Evolutionary conservation across 495 filamentous ascomycete genomes (phyloP).

Genomic region (Aspergillus biplanus): DNA sequence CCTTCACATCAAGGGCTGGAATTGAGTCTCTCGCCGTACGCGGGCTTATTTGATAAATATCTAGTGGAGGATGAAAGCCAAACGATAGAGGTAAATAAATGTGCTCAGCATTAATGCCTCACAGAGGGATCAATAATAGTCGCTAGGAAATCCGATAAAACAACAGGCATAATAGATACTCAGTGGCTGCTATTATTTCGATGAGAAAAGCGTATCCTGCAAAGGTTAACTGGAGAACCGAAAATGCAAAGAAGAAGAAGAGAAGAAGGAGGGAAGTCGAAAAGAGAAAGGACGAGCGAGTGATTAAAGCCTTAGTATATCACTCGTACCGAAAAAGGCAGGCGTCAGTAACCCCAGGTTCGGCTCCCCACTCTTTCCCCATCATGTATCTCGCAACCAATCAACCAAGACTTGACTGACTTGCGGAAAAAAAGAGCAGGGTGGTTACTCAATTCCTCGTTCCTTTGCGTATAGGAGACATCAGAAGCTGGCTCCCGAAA

Average conservation of each 20-base stretch:
- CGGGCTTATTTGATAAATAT: not conserved
- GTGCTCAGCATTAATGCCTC: too few relatives aligned
- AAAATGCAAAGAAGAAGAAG: not conserved
- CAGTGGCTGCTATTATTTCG: too few relatives aligned
- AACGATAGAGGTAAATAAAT: not conserved
- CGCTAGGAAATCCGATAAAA: too few relatives aligned
- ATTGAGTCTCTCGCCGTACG: not conserved
- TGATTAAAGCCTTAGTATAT: conserved; percentile 2
- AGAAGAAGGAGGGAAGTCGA: conserved; percentile 1
- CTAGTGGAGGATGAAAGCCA: not conserved
- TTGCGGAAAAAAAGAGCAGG: too few relatives aligned
- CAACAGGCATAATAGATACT: too few relatives aligned
- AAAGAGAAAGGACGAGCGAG: conserved; percentile 6
- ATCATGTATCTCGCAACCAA: not conserved
- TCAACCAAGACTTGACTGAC: not conserved
- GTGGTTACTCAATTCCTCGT: too few relatives aligned
- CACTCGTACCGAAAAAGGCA: conserved; percentile 16
- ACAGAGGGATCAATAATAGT: too few relatives aligned
- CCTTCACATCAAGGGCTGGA: not conserved
- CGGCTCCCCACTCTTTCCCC: not conserved
- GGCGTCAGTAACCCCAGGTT: not conserved
- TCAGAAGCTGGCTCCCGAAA: too few relatives aligned
- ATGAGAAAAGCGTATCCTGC: too few relatives aligned
- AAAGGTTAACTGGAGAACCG: too few relatives aligned
- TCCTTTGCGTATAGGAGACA: too few relatives aligned